Evolutionary conservation across 164 flowering plant genomes (phyloP).

Genomic region (Vitis rotundifolia): DNA sequence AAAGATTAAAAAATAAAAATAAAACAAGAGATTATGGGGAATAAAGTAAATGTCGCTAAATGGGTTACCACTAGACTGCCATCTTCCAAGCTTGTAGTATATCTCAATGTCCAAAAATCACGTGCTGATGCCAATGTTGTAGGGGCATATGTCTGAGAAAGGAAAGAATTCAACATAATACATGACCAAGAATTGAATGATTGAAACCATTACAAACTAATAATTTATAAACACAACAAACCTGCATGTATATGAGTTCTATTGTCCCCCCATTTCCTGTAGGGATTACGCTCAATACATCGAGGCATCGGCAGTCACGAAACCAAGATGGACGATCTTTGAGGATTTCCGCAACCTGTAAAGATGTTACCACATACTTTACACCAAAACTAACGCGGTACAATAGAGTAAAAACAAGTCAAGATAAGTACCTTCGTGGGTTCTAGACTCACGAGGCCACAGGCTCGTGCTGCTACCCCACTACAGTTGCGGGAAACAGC

Average conservation of each 20-base stretch:
- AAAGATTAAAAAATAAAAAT: neutral
- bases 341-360: constrained; percentile 75
- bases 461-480: constrained; percentile 95
- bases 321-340: constrained; percentile 89
- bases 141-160: constrained; percentile 73
- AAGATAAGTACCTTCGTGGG: constrained; percentile 67
- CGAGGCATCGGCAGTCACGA: constrained; percentile 80
- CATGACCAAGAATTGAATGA: neutral
- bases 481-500: constrained; percentile 87
- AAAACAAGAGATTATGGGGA: neutral
- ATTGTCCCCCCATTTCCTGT: constrained; percentile 78
- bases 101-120: constrained; percentile 88
- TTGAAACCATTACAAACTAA: too few relatives aligned
- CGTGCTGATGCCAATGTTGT: constrained; percentile 88
- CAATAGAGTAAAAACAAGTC: neutral
- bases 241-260: constrained; percentile 91
- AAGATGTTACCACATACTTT: neutral
- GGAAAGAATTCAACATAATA: neutral
- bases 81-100: constrained; percentile 69
- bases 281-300: constrained; percentile 62
- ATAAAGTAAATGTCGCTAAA: neutral
- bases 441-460: constrained; percentile 89
- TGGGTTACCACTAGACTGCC: constrained; percentile 80
- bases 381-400: neutral
- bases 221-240: neutral